A percentile compares a stretch with the other conserved stretches of the same genome.
Evolutionary conservation across 2,329 filamentous ascomycete genomes (phyloP).

Genomic region (Fusarium buharicum): DNA sequence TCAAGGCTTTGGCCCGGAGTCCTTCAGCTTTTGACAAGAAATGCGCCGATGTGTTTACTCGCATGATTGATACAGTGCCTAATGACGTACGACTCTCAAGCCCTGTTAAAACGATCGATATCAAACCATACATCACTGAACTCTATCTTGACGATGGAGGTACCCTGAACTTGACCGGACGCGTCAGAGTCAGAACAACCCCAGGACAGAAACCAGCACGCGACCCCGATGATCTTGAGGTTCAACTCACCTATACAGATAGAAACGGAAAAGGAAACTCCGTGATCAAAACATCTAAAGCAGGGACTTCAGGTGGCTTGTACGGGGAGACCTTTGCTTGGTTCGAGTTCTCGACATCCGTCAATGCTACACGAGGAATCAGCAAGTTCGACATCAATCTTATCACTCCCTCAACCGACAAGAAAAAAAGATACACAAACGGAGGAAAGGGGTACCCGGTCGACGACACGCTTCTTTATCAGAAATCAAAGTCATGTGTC

Average conservation of each 20-base stretch:
- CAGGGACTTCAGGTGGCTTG: constrained; percentile 42
- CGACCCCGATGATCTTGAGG: constrained; percentile 37
- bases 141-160: constrained; percentile 40
- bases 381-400: constrained; percentile 47
- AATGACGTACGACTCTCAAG: constrained; percentile 43
- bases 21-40: constrained; percentile 50
- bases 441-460: constrained; percentile 43
- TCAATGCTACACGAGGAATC: constrained; percentile 41
- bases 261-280: constrained; percentile 6
- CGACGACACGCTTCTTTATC: constrained; percentile 42
- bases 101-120: constrained; percentile 43
- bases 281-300: not conserved
- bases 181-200: constrained; percentile 44
- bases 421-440: constrained; percentile 40
- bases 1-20: constrained; percentile 50
- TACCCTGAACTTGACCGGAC: constrained; percentile 41
- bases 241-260: constrained; percentile 32
- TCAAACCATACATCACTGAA: constrained; percentile 48
- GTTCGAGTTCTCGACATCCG: constrained; percentile 46
- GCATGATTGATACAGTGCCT: constrained; percentile 51
- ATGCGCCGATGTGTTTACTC: constrained; percentile 45
- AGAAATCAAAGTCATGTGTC: constrained; percentile 43
- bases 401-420: constrained; percentile 35
- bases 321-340: constrained; percentile 46
- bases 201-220: constrained; percentile 25